These are phyloP conservation scores for Cordyceps javanica DNA, from an alignment of 2,329 filamentous ascomycete genomes.

Conservation along the genomic window DNA sequence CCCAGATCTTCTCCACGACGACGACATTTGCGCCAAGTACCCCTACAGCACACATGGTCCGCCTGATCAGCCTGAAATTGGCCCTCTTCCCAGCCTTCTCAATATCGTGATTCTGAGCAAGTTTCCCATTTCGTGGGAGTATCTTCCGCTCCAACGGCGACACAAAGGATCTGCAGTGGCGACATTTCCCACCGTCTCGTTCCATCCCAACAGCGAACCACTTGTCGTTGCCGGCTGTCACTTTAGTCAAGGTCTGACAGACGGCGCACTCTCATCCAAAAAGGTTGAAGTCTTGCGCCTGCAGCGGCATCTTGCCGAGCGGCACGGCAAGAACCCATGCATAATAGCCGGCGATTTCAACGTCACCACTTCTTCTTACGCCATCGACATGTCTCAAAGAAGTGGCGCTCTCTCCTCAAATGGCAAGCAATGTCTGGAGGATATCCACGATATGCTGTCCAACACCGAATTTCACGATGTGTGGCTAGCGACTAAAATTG, in stretches of 20 bases:
- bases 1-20: constrained; percentile 43
- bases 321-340: constrained; percentile 41
- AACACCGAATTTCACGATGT: constrained; percentile 44
- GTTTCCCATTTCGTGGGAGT: constrained; percentile 48
- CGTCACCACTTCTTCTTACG: constrained; percentile 51
- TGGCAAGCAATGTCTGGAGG: constrained; percentile 35
- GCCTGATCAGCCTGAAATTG: constrained; percentile 43
- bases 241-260: constrained; percentile 54
- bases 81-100: constrained; percentile 52
- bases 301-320: constrained; percentile 35
- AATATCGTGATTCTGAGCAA: constrained; percentile 57
- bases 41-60: constrained; percentile 53
- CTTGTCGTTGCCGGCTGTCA: constrained; percentile 53
- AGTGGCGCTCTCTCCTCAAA: constrained; percentile 47
- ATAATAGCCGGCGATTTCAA: constrained; percentile 61
- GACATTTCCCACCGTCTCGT: constrained; percentile 27
- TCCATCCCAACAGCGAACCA: constrained; percentile 21
- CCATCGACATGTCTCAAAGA: constrained; percentile 46
- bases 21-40: constrained; percentile 41
- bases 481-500: constrained; percentile 41
- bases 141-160: constrained; percentile 44
- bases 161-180: constrained; percentile 54
- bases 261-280: constrained; percentile 51
- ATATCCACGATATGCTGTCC: constrained; percentile 40
- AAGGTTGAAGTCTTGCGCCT: constrained; percentile 49